phyloP scores from a whole-genome alignment of 257 asterid genomes.

The Plectranthus barbatus region DNA sequence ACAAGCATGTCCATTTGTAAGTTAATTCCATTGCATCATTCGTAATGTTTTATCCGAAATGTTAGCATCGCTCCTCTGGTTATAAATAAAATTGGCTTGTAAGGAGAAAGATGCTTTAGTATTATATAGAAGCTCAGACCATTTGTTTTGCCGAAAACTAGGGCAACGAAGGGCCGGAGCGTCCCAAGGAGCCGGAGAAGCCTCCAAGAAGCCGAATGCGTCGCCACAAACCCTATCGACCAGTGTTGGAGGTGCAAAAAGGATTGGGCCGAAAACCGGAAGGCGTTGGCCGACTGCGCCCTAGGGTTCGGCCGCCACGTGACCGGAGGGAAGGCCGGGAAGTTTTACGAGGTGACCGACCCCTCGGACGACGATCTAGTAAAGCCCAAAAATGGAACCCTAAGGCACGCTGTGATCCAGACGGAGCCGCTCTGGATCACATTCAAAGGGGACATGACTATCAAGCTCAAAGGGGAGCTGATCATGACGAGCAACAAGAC shows the following conservation, averaged over 20 bases:
- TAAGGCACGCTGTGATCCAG: slow-evolving; percentile 48
- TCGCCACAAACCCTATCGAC: slow-evolving; percentile 60
- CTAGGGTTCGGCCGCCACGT: slow-evolving; percentile 50
- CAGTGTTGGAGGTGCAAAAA: slow-evolving; percentile 48
- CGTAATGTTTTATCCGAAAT: too few relatives aligned
- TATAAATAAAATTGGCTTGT: too few relatives aligned
- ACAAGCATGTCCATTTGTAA: slow-evolving; percentile 34
- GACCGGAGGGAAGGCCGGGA: slow-evolving; percentile 54
- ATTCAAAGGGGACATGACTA: slow-evolving; percentile 30
- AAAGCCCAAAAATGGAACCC: slow-evolving; percentile 47
- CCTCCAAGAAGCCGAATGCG: slow-evolving; percentile 19
- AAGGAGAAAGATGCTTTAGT: too few relatives aligned
- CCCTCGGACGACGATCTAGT: slow-evolving; percentile 40
- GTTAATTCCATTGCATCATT: background rate
- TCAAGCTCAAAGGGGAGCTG: slow-evolving; percentile 37
- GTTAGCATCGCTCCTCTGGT: too few relatives aligned
- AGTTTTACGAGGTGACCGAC: slow-evolving; percentile 37
- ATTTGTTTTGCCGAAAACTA: too few relatives aligned
- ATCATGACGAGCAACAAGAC: slow-evolving; percentile 54
- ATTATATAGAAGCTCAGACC: too few relatives aligned
- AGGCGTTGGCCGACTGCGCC: slow-evolving; percentile 30
- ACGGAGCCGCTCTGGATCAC: slow-evolving; percentile 48
- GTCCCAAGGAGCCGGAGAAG: slow-evolving; percentile 23
- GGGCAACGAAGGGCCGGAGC: slow-evolving; percentile 17
- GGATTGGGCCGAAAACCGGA: slow-evolving; percentile 39